These are phyloP conservation scores for Jimgerdemannia flammicorona DNA, from an alignment of 192 early-diverging fungal genomes.

Conservation along the genomic window DNA sequence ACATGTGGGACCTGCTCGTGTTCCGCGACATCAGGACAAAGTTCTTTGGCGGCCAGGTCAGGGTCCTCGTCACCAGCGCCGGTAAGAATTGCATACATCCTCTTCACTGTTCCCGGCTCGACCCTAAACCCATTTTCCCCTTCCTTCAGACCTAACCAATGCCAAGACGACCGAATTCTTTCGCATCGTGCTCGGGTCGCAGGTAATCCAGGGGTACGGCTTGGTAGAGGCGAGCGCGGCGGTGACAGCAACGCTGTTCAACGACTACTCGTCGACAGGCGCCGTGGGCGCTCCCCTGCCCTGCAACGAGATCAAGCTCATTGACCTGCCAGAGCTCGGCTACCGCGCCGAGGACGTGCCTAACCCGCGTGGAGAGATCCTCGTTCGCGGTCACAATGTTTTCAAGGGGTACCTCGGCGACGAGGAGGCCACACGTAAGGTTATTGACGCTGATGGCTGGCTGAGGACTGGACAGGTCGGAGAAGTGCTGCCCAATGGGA, in stretches of 20 bases:
- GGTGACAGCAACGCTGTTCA: constrained; percentile 33
- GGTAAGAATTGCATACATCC: constrained; percentile 12
- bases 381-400: constrained; percentile 71
- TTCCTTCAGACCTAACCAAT: neutral
- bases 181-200: constrained; percentile 56
- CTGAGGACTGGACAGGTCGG: constrained; percentile 80
- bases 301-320: constrained; percentile 72
- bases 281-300: constrained; percentile 61
- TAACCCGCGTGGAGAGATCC: constrained; percentile 84
- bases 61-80: constrained; percentile 19
- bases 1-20: constrained; percentile 37
- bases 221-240: constrained; percentile 29
- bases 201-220: constrained; percentile 54
- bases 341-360: constrained; percentile 68
- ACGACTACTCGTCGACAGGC: constrained; percentile 39
- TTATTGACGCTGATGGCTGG: constrained; percentile 83
- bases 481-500: constrained; percentile 31
- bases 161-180: constrained; percentile 32
- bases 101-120: too few species aligned
- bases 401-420: constrained; percentile 85
- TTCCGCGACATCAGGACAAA: constrained; percentile 39
- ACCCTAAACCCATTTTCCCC: neutral
- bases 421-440: constrained; percentile 62
- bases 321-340: constrained; percentile 72
- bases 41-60: constrained; percentile 36